Percentiles rank a stretch among this genome's conserved stretches.
These are phyloP conservation scores for Erysiphe pulchra DNA, from an alignment of 2,329 filamentous ascomycete genomes.

Conservation along the genomic window DNA sequence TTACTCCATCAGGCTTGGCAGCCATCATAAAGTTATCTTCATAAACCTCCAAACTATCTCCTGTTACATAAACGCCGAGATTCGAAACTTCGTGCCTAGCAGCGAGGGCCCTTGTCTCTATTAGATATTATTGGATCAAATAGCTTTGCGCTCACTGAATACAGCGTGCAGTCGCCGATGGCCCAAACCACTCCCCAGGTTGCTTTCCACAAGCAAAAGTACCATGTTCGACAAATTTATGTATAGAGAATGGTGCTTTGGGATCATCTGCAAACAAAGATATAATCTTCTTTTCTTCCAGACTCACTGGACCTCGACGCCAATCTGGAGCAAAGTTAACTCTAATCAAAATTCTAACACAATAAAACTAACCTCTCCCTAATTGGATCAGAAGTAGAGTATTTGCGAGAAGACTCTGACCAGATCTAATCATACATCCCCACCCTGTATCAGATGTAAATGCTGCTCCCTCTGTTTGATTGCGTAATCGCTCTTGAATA, in stretches of 20 bases:
- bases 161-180: conserved; percentile 82
- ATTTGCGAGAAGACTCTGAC: conserved; percentile 81
- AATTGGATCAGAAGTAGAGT: conserved; percentile 45
- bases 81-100: conserved; percentile 33
- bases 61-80: conserved; percentile 67
- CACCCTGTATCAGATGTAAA: conserved; percentile 90
- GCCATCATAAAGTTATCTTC: conserved; percentile 65
- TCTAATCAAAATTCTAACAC: neutral
- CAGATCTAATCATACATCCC: conserved; percentile 97
- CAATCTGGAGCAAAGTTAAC: conserved; percentile 31
- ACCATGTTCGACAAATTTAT: conserved; percentile 77
- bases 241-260: conserved; percentile 73
- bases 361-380: conserved; percentile 40
- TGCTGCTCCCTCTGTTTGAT: conserved; percentile 48
- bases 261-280: conserved; percentile 72
- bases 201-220: conserved; percentile 75
- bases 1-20: conserved; percentile 37
- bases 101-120: conserved; percentile 37
- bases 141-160: conserved; percentile 42
- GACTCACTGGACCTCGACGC: conserved; percentile 33
- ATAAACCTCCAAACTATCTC: conserved; percentile 78
- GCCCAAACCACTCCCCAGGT: conserved; percentile 95
- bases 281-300: conserved; percentile 45
- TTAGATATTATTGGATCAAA: conserved; percentile 2
- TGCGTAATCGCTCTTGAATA: conserved; percentile 62